Evolutionary conservation across 768 basidiomycete species (phyloP).

Genomic region (Leccinum broughii): DNA sequence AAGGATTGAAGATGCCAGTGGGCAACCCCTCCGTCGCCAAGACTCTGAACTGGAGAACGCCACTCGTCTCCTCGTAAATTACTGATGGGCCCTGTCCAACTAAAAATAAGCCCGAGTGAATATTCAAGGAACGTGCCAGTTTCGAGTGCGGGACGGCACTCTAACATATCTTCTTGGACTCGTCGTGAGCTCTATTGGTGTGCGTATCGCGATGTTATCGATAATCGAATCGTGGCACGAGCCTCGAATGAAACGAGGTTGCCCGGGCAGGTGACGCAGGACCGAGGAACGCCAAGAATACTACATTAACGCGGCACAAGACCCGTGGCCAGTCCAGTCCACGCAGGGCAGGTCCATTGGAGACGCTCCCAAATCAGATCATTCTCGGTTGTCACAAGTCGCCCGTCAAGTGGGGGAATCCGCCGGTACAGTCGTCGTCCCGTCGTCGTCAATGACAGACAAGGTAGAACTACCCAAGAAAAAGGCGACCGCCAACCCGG

Average conservation of each 20-base stretch:
- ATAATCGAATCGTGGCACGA: not conserved
- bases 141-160: not conserved
- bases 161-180: not conserved
- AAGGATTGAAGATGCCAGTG: not conserved
- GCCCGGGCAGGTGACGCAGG: not conserved
- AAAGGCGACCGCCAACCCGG: constrained; percentile 19
- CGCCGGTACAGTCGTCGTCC: constrained; percentile 8
- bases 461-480: constrained; percentile 26
- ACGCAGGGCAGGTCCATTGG: constrained; percentile 14
- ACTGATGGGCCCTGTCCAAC: not conserved
- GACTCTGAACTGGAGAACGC: constrained; percentile 2
- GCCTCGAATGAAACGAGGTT: not conserved
- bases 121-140: not conserved
- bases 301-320: constrained; percentile 16
- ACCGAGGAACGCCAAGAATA: not conserved
- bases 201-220: not conserved
- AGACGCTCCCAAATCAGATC: constrained; percentile 31
- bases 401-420: constrained; percentile 11
- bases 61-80: constrained; percentile 1
- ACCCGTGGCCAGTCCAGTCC: constrained; percentile 6
- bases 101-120: constrained; percentile 6
- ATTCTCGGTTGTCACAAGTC: constrained; percentile 15
- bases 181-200: not conserved
- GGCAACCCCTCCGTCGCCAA: not conserved
- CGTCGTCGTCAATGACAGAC: constrained; percentile 25